These are phyloP conservation scores for Penicillium psychrofluorescens DNA, from an alignment of 495 filamentous ascomycete species.

Conservation along the genomic window DNA sequence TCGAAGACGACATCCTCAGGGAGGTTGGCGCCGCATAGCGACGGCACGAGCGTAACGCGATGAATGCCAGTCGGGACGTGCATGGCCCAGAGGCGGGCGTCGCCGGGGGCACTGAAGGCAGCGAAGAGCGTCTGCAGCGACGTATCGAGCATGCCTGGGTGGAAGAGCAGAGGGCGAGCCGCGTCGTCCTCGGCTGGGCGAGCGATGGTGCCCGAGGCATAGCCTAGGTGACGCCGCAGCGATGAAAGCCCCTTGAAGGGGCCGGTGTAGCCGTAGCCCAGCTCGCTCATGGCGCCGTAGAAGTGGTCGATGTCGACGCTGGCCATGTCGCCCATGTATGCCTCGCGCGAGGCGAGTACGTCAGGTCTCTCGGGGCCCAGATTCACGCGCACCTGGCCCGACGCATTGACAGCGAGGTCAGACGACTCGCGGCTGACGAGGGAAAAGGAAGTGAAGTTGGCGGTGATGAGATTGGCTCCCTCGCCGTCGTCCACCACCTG, in stretches of 20 bases:
- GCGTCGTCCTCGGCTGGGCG: conserved; percentile 1
- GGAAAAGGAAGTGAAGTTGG: too few species aligned
- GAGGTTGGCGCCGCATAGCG: conserved; percentile 23
- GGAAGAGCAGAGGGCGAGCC: conserved; percentile 12
- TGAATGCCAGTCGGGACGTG: conserved; percentile 30
- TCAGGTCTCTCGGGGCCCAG: conserved; percentile 4
- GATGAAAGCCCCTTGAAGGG: conserved; percentile 18
- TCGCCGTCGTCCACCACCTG: too few species aligned
- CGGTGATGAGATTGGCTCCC: too few species aligned
- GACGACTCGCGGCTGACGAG: too few species aligned
- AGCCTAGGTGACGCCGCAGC: conserved; percentile 16
- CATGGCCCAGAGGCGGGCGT: conserved; percentile 18
- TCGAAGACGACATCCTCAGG: conserved; percentile 5
- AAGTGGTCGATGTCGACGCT: conserved; percentile 32
- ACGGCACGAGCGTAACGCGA: conserved; percentile 13
- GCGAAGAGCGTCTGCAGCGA: conserved; percentile 34
- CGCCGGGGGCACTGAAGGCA: conserved; percentile 28
- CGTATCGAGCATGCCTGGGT: conserved; percentile 34
- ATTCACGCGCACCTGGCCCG: too few species aligned
- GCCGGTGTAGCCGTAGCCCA: conserved; percentile 24
- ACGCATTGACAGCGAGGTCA: too few species aligned
- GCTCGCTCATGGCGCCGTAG: conserved; percentile 28
- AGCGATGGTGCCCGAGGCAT: conserved; percentile 13
- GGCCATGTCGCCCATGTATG: conserved; percentile 2
- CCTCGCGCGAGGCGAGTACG: conserved; percentile 2